Conservation (phyloP, 495 filamentous ascomycete species). For the Aspergillus diversus region DNA sequence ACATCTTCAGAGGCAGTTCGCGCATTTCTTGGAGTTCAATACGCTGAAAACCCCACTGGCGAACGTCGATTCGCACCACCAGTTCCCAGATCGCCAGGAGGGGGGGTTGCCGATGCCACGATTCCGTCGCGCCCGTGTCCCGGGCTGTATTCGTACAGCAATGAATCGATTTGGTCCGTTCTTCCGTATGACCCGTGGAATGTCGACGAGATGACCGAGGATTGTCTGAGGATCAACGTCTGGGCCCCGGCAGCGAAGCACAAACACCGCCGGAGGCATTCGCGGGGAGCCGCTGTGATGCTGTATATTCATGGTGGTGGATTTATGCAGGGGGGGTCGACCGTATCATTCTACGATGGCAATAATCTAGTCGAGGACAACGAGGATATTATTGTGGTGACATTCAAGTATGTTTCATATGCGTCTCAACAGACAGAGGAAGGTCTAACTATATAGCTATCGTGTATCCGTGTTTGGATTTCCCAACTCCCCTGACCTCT, state of each 20-base stretch:
- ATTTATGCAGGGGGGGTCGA: conserved; percentile 35
- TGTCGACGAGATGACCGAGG: conserved; percentile 38
- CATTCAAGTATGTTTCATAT: conserved; percentile 23
- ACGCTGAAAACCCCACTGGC: conserved; percentile 32
- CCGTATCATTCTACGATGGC: conserved; percentile 42
- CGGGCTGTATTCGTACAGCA: conserved; percentile 16
- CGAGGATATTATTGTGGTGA: conserved; percentile 42
- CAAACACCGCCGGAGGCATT: not conserved
- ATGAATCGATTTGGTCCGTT: conserved; percentile 19
- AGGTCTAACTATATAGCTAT: conserved; percentile 25
- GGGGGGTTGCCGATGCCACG: conserved; percentile 14
- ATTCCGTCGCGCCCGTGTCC: conserved; percentile 20
- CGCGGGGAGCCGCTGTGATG: conserved; percentile 23
- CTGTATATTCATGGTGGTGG: conserved; percentile 30
- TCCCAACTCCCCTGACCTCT: conserved; percentile 31
- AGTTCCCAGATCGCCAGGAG: conserved; percentile 8
- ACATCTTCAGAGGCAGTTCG: conserved; percentile 31
- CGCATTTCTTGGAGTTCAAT: conserved; percentile 43
- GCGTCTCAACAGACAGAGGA: not conserved
- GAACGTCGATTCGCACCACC: conserved; percentile 28
- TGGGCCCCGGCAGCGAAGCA: conserved; percentile 39
- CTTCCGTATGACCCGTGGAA: conserved; percentile 13
- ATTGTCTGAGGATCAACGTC: conserved; percentile 58
- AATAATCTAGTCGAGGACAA: conserved; percentile 33
- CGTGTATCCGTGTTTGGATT: conserved; percentile 44